These are phyloP conservation scores for Aspergillus puulaauensis DNA, from an alignment of 2,329 filamentous ascomycete genomes.

Conservation along the genomic window DNA sequence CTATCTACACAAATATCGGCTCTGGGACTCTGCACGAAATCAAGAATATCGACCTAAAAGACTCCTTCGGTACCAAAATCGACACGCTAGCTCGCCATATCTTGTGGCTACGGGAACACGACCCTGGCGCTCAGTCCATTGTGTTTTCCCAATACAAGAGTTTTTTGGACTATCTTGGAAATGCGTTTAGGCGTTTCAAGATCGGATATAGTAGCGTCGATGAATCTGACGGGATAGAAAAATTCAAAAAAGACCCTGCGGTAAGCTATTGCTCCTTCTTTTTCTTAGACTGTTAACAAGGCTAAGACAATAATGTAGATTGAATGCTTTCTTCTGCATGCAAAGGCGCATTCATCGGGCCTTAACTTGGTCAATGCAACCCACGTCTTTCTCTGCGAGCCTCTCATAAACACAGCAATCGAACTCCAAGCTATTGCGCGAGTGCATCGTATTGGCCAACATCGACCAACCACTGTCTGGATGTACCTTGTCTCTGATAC, in stretches of 20 bases:
- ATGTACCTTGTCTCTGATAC: conserved; percentile 90
- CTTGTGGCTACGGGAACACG: conserved; percentile 78
- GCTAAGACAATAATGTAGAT: conserved; percentile 39
- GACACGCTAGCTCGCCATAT: conserved; percentile 80
- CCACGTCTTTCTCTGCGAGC: conserved; percentile 93
- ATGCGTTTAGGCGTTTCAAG: conserved; percentile 68
- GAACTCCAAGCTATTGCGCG: conserved; percentile 94
- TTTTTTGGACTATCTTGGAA: conserved; percentile 72
- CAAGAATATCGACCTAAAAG: conserved; percentile 71
- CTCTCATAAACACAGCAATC: conserved; percentile 86
- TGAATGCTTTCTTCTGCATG: conserved; percentile 87
- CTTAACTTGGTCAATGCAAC: conserved; percentile 90
- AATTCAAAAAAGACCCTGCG: conserved; percentile 72
- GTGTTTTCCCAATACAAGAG: conserved; percentile 90
- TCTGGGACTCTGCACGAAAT: conserved; percentile 73
- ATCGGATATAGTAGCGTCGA: conserved; percentile 75
- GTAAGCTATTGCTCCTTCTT: conserved; percentile 25
- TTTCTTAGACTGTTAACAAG: background rate
- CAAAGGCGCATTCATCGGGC: conserved; percentile 82
- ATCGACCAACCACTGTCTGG: conserved; percentile 86
- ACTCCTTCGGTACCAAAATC: conserved; percentile 84
- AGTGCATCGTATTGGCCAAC: conserved; percentile 91
- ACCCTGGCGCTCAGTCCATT: conserved; percentile 85
- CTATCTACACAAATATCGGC: conserved; percentile 78
- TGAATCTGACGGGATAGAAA: conserved; percentile 65